Percentiles rank a stretch among this genome's conserved stretches.
These are phyloP conservation scores for Verticillium isaacii DNA, from an alignment of 2,329 filamentous ascomycete species.

Conservation along the genomic window DNA sequence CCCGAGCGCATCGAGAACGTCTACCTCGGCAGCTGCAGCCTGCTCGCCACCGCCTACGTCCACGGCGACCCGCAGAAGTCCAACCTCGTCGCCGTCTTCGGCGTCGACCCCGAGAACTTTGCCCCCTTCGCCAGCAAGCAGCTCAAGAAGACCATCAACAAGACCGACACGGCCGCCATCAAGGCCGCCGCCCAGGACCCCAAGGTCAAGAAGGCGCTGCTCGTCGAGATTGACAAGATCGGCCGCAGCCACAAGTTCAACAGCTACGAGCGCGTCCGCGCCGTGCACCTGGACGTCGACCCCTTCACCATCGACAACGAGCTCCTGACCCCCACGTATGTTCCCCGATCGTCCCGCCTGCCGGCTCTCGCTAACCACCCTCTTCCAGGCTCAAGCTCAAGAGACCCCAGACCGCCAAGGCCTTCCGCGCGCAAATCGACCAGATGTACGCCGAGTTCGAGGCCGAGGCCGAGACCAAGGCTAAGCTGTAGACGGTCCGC, in stretches of 20 bases:
- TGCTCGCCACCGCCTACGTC: conserved; percentile 77
- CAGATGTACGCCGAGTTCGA: conserved; percentile 53
- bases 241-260: conserved; percentile 85
- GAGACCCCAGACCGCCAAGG: conserved; percentile 50
- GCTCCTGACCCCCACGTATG: conserved; percentile 82
- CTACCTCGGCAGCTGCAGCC: conserved; percentile 74
- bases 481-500: conserved; percentile 34
- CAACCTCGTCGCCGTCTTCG: conserved; percentile 80
- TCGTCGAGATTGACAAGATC: conserved; percentile 74
- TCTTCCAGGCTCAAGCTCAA: conserved; percentile 51
- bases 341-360: conserved; percentile 15
- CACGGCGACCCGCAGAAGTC: conserved; percentile 85
- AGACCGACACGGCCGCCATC: conserved; percentile 63
- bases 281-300: conserved; percentile 71
- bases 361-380: not conserved
- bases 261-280: conserved; percentile 79
- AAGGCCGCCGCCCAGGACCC: conserved; percentile 62
- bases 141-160: conserved; percentile 60
- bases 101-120: conserved; percentile 80
- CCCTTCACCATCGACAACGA: conserved; percentile 94
- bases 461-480: conserved; percentile 30
- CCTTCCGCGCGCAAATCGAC: conserved; percentile 48
- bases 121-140: conserved; percentile 75
- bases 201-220: conserved; percentile 67
- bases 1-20: conserved; percentile 97